These are phyloP conservation scores for Fusarium sp. DNA, from an alignment of 2,329 filamentous ascomycete genomes.

Conservation along the genomic window DNA sequence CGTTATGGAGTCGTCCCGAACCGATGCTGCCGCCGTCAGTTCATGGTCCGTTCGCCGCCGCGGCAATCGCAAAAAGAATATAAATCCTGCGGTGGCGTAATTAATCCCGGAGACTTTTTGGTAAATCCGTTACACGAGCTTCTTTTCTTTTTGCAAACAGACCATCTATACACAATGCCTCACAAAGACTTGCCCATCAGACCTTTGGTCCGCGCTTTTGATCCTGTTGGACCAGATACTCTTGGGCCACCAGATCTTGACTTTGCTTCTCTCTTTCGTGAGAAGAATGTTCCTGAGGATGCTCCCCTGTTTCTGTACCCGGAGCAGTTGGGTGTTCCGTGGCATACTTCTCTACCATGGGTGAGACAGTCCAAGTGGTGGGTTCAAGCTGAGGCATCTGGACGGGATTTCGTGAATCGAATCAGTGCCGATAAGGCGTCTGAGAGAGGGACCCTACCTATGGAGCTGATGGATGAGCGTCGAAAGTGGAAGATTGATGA, in stretches of 20 bases:
- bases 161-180: slow-evolving; percentile 8
- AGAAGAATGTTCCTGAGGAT: background rate
- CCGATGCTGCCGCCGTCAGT: slow-evolving; percentile 16
- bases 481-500: slow-evolving; percentile 27
- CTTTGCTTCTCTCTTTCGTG: slow-evolving; percentile 12
- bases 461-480: slow-evolving; percentile 22
- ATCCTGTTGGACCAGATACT: slow-evolving; percentile 2
- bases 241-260: background rate
- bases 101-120: background rate
- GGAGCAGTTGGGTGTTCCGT: slow-evolving; percentile 1
- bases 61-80: slow-evolving; percentile 13
- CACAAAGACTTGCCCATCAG: slow-evolving; percentile 18
- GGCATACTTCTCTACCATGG: slow-evolving; percentile 25
- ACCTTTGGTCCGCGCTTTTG: slow-evolving; percentile 14
- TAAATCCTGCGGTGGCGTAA: slow-evolving; percentile 6
- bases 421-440: slow-evolving; percentile 22
- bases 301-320: slow-evolving; percentile 10
- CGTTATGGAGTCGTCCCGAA: slow-evolving; percentile 28
- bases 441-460: slow-evolving; percentile 7
- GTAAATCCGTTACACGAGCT: background rate
- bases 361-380: slow-evolving; percentile 24
- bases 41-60: slow-evolving; percentile 27
- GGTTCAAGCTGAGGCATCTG: slow-evolving; percentile 3
- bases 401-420: slow-evolving; percentile 4
- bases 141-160: background rate